Conservation (phyloP, 2,329 filamentous ascomycete species). For the Aschersonia sp. region DNA sequence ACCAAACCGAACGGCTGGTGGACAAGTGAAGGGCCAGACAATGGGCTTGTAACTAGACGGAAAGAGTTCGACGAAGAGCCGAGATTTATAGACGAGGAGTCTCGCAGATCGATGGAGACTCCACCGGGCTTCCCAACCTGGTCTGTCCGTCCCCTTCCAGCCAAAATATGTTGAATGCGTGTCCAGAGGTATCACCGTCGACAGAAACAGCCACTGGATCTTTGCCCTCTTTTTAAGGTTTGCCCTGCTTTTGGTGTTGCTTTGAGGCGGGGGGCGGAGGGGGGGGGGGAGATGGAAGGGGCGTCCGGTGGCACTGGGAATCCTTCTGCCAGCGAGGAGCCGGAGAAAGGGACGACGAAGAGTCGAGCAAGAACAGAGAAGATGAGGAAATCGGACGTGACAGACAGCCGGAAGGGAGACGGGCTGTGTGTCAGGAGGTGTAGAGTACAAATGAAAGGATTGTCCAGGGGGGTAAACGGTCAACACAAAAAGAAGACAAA, state of each 20-base stretch:
- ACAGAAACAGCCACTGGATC: neutral
- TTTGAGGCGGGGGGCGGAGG: neutral
- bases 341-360: neutral
- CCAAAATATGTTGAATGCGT: neutral
- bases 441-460: slow-evolving; percentile 1
- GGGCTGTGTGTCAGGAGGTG: no score
- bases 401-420: no score
- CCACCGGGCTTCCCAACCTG: no score
- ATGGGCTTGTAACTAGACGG: no score
- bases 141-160: no score
- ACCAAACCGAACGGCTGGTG: no score
- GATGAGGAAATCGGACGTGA: no score
- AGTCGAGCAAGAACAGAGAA: neutral
- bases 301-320: no score
- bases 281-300: neutral
- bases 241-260: neutral
- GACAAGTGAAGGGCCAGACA: no score
- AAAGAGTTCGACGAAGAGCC: no score
- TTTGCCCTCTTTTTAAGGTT: neutral
- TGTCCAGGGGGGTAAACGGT: neutral
- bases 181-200: neutral
- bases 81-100: no score
- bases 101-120: no score
- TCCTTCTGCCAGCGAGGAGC: neutral
- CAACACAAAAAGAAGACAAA: slow-evolving; percentile 1